A percentile compares a stretch with the other conserved stretches of the same genome.
phyloP scores from a whole-genome alignment of 768 basidiomycete genomes.

The Leccinum obscurum region DNA sequence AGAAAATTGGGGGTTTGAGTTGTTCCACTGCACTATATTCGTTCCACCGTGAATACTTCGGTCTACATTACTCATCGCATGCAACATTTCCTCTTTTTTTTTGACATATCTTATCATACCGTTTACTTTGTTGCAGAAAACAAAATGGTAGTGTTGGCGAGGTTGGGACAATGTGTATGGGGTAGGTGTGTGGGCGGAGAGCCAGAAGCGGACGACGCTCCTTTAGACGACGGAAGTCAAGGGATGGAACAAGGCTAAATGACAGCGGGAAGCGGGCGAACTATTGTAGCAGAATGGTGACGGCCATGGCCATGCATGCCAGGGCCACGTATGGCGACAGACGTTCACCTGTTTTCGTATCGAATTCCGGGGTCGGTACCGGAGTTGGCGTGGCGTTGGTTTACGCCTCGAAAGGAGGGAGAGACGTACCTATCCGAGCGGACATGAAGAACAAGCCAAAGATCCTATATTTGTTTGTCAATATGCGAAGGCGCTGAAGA shows the following conservation, averaged over 20 bases:
- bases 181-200: background rate
- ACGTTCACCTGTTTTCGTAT: constrained; percentile 71
- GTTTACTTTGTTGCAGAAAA: background rate
- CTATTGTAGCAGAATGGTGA: constrained; percentile 58
- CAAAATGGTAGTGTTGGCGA: background rate
- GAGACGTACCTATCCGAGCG: constrained; percentile 82
- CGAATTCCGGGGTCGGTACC: background rate
- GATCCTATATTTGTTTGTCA: constrained; percentile 53
- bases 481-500: background rate
- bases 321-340: constrained; percentile 94
- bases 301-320: constrained; percentile 92
- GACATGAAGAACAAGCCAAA: constrained; percentile 93
- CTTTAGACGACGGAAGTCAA: background rate
- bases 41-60: background rate
- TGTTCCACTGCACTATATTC: background rate
- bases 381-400: background rate
- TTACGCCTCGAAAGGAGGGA: background rate
- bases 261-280: background rate
- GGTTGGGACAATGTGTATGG: background rate
- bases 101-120: background rate
- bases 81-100: background rate
- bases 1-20: background rate
- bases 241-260: background rate
- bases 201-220: background rate
- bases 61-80: background rate